Evolutionary conservation across 116 monocot species (phyloP), one percentile per base, ranked within the genome.

Genomic region (Dioscorea cayenensis): DNA sequence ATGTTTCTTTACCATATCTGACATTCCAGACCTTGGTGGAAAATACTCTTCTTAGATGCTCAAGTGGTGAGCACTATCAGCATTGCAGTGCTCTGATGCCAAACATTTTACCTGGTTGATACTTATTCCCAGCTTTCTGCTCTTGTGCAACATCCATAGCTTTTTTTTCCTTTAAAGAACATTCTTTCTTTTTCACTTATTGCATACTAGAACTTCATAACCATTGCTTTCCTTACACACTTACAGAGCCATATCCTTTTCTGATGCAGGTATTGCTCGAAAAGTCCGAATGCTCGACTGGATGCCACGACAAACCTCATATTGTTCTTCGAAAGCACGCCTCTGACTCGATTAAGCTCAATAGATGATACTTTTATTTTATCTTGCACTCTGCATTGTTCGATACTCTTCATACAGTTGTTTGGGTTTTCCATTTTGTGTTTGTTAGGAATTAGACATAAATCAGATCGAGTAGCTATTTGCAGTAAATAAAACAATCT

Each of bases 221-320:
- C 10, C 4, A 18, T 55, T 55, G 55, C 55, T 55, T 55, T 55
- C 55, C 55, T 55, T 18, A 5, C 55, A 55, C 55, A 55, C 55
- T 55, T 55, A 32, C 19, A 18, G 55, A 55, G 43, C 49, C 5
- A 3, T 38, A 67, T 67, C 13, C 67, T 67, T 43, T 38, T 67
- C 18, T 71, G 71, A 35, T 62, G 61, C 71, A 71, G 71, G 20
- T 71, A 28, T 32, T 60, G 11, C 19, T 71, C 14, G 7, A 18
- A 36, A 61, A 69, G 69, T 70, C 63, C 1, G 69, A 67, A 50
- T 51, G 69, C 76, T 76, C 19, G 28, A 48, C n/a, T 76, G 76
- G 68, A 69, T 17, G 28, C 49, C 69, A 76, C 50, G 22, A 64
- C n/a, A 20, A 20, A 37, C 28, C 12, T 17, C n/a, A 3, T n/a